Percentiles rank a stretch among this genome's conserved stretches.
Evolutionary conservation across 1,284 basidiomycete genomes (phyloP).

Genomic region (Cryptococcus hybrid): DNA sequence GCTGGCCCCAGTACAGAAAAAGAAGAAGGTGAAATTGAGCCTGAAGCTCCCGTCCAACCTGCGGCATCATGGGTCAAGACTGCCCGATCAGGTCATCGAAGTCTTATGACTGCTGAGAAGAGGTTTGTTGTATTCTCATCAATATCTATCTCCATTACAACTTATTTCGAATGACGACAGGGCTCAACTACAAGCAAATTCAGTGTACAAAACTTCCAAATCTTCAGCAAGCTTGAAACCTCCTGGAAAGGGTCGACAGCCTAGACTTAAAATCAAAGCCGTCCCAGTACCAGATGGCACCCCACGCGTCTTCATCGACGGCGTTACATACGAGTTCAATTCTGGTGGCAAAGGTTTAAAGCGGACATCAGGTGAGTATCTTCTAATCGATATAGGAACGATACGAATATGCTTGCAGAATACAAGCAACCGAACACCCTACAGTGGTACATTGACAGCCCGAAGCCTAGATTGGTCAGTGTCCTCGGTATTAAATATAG

Average conservation of each 20-base stretch:
- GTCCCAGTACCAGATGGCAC: conserved; percentile 7
- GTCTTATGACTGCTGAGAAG: conserved; percentile 48
- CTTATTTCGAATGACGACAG: not conserved
- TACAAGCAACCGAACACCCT: not conserved
- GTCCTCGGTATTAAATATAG: not conserved
- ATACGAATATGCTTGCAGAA: not conserved
- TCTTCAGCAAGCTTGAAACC: not conserved
- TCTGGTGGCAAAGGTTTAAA: conserved; percentile 53
- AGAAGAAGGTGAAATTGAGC: conserved; percentile 21
- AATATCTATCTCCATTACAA: not conserved
- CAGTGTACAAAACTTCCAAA: not conserved
- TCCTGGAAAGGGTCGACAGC: not conserved
- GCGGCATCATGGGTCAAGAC: conserved; percentile 37
- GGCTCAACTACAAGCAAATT: not conserved
- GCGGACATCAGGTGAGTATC: conserved; percentile 42
- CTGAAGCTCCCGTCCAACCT: not conserved
- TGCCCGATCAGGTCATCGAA: conserved; percentile 32
- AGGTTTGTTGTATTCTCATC: conserved; percentile 20
- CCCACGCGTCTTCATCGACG: conserved; percentile 53
- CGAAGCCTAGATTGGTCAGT: not conserved
- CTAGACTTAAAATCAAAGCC: not conserved
- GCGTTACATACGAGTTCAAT: conserved; percentile 55
- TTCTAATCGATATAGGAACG: not conserved
- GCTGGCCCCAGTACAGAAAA: not conserved
- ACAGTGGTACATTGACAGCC: not conserved